phyloP scores from a whole-genome alignment of 2,329 filamentous ascomycete genomes.

The Graphilbum fragrans region DNA sequence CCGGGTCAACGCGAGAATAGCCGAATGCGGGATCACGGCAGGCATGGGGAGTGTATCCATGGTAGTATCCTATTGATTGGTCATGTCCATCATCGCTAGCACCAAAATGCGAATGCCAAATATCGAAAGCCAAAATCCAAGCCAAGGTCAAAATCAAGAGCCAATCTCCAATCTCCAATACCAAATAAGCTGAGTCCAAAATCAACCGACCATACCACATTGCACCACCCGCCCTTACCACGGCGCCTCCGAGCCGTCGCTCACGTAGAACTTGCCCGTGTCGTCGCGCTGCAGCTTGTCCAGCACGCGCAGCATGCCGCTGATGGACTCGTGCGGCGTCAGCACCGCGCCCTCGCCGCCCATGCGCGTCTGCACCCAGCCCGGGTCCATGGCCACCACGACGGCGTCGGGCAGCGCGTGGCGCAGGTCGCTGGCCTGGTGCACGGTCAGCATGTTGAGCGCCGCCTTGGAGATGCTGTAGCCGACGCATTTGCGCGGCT shows the following conservation, averaged over 20 bases:
- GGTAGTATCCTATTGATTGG: too few relatives aligned
- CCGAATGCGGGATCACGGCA: too few relatives aligned
- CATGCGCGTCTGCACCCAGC: constrained; percentile 22
- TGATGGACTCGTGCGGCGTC: constrained; percentile 16
- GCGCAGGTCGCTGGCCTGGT: constrained; percentile 15
- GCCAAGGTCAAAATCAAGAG: too few relatives aligned
- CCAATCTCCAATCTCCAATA: too few relatives aligned
- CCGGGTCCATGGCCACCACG: constrained; percentile 19
- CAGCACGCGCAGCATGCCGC: constrained; percentile 61
- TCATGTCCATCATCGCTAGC: too few relatives aligned
- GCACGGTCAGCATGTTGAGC: constrained; percentile 20
- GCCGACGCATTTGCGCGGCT: constrained; percentile 16
- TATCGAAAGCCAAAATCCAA: too few relatives aligned
- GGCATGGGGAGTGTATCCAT: too few relatives aligned
- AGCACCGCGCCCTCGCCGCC: constrained; percentile 17
- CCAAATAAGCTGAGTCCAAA: too few relatives aligned
- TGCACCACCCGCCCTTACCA: constrained; percentile 11
- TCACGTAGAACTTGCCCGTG: constrained; percentile 13
- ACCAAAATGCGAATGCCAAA: too few relatives aligned
- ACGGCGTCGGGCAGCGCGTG: constrained; percentile 12
- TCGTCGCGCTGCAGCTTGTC: constrained; percentile 49
- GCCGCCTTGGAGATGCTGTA: constrained; percentile 23
- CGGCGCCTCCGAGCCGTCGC: constrained; percentile 11
- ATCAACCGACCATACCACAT: too few relatives aligned
- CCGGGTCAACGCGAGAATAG: too few relatives aligned